A percentile compares a stretch with the other conserved stretches of the same genome.
Evolutionary conservation across 345 rosid genomes (phyloP).

Genomic region (Cardamine chenopodiifolia): DNA sequence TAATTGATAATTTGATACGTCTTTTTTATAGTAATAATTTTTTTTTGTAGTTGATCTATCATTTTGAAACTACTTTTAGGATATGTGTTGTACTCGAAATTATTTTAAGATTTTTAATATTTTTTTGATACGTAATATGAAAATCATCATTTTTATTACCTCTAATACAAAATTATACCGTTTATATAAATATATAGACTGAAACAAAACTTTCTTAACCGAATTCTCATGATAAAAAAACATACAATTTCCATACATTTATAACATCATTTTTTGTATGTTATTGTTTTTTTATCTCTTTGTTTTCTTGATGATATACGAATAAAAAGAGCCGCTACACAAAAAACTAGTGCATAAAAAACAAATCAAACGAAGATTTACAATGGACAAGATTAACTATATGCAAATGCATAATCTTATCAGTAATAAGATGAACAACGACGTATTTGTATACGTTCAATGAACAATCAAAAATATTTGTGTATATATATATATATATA

Average conservation of each 20-base stretch:
- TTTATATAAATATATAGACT: neutral
- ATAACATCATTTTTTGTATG: neutral
- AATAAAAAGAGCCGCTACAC: neutral
- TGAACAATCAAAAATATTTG: no score
- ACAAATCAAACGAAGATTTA: no score
- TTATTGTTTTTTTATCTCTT: neutral
- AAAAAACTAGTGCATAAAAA: neutral
- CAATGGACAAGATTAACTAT: no score
- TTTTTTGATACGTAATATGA: neutral
- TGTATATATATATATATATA: no score
- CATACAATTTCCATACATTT: neutral
- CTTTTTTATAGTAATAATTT: neutral
- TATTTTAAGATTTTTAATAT: neutral
- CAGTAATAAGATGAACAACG: no score
- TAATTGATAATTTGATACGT: neutral
- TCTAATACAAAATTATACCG: neutral
- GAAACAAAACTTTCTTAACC: neutral
- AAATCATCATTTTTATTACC: neutral
- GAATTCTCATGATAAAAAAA: neutral
- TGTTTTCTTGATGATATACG: neutral
- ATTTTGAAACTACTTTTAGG: neutral
- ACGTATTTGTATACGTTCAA: no score
- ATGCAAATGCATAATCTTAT: no score
- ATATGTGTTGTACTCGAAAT: no score
- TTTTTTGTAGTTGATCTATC: neutral